Evolutionary conservation across 192 early-diverging fungal genomes (phyloP).

Genomic region (Funneliformis geosporum): DNA sequence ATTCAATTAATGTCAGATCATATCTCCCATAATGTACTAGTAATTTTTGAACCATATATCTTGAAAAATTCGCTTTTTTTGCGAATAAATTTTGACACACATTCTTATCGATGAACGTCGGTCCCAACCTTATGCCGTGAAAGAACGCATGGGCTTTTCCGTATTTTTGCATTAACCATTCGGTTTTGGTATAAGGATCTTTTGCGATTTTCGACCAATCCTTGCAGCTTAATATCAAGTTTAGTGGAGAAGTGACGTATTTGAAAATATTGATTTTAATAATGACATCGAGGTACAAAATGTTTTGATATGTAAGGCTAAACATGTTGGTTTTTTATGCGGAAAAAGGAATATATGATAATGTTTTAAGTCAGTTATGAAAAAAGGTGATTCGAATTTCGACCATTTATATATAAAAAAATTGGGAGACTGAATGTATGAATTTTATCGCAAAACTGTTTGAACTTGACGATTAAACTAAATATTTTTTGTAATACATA

Average conservation of each 20-base stretch:
- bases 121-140: background rate
- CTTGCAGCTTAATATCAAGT: background rate
- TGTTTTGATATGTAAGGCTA: too few relatives aligned
- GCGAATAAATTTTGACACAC: background rate
- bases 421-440: too few relatives aligned
- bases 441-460: too few relatives aligned
- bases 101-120: background rate
- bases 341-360: too few relatives aligned
- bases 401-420: too few relatives aligned
- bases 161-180: background rate
- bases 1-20: too few relatives aligned
- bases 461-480: too few relatives aligned
- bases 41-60: background rate
- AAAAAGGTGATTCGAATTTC: too few relatives aligned
- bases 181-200: background rate
- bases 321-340: too few relatives aligned
- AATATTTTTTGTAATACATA: too few relatives aligned
- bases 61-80: background rate
- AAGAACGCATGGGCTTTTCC: background rate
- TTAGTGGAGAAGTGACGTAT: background rate
- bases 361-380: too few relatives aligned
- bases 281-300: too few relatives aligned
- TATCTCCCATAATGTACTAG: background rate
- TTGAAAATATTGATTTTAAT: background rate
- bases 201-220: background rate